Percentiles rank a stretch among this genome's conserved stretches.
Evolutionary conservation across 2,329 filamentous ascomycete species (phyloP).

Genomic region (Elsinoe fawcettii): DNA sequence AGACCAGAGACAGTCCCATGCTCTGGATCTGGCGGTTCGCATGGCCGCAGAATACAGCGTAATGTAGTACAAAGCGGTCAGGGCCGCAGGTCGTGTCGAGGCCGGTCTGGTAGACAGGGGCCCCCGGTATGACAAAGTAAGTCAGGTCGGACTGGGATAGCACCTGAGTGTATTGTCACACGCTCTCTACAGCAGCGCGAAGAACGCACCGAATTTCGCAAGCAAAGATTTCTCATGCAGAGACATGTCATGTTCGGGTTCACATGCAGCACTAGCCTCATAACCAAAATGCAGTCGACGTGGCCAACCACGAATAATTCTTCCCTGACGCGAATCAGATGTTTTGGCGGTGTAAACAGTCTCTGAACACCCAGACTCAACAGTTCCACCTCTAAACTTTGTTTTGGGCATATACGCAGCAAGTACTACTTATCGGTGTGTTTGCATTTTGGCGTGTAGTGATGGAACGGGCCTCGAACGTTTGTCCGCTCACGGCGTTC

Average conservation of each 20-base stretch:
- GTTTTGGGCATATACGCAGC: slow-evolving; percentile 14
- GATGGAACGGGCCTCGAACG: neutral
- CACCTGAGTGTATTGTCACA: neutral
- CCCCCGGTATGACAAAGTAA: too few species aligned
- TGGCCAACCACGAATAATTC: neutral
- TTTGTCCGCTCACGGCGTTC: neutral
- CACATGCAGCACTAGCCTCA: slow-evolving; percentile 4
- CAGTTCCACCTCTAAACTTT: neutral
- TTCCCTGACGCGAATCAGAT: neutral
- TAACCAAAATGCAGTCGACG: neutral
- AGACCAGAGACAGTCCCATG: neutral
- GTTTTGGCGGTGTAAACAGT: slow-evolving; percentile 11
- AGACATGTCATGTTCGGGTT: slow-evolving; percentile 1
- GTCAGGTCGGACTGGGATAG: too few species aligned
- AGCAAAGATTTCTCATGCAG: neutral
- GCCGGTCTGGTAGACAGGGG: neutral
- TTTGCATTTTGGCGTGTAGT: neutral
- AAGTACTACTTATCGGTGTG: neutral
- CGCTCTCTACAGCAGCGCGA: neutral
- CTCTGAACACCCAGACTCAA: neutral
- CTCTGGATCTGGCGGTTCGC: neutral
- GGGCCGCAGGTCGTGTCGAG: neutral
- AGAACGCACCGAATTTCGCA: neutral
- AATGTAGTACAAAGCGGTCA: slow-evolving; percentile 5
- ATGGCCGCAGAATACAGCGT: neutral